Base-by-base conservation (phyloP, 257 asterid genomes). In the Lycium ferocissimum region DNA sequence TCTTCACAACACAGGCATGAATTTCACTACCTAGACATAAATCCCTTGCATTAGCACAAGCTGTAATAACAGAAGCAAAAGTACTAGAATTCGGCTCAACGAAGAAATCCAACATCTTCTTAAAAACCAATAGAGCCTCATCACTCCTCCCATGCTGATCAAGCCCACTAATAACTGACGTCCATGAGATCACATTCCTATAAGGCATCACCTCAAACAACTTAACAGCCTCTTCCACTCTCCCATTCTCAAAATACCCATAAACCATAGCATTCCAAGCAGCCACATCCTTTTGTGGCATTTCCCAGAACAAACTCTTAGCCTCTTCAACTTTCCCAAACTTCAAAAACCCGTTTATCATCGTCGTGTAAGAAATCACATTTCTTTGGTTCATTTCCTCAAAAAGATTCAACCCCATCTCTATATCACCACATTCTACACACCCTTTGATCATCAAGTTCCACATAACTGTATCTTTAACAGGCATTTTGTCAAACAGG, bases 381-480 rank as follows among this genome's bases (percentile, higher is more conserved):
- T 90, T 96, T 82, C 90, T 91, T 72, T 91, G 89, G 9, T 95
- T 94, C 97, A 95, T 95, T 89, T 91, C 92, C 43, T 88, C 88
- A 49, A 96, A 94, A 69, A 94, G 85, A 83, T 65, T 92, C 91
- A 93, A 61, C 17, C 93, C 94, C 94, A 89, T 87, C 38, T 87
- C 91, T 59, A 91, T 47, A 69, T 93, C 49, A 33, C 98, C 93
- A 83, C 92, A 92, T 45, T 81, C 87, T 51, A 92, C 87, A 59
- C 98, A 95, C 26, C 96, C 98, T 86, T 93, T 96, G 80, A 96
- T 92, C 95, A 96, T 93, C 85, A 86, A 70, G 83, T 96, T 96
- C 98, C 98, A 94, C 85, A 90, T 86, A 65, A 91, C 94, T 7
- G 73, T 37, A 79, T 95, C 98, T 86, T 85, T 95, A 0, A 82